Evolutionary conservation across 352 stramenopile genomes (phyloP).

Genomic region (Pythium folliculosum): DNA sequence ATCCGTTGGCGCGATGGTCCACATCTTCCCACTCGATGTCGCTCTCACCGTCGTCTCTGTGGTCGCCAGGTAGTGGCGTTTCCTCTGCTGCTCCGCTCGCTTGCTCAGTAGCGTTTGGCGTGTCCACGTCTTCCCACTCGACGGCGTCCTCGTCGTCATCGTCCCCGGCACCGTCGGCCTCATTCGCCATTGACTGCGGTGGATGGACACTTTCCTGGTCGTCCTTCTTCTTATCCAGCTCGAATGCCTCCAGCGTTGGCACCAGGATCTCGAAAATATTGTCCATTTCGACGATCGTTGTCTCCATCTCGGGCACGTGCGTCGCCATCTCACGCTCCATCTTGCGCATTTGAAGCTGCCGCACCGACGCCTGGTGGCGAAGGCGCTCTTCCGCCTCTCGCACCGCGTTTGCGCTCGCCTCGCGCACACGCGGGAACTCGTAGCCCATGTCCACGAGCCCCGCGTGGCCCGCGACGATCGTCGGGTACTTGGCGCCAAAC

Average conservation of each 20-base stretch:
- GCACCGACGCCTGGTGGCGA: slow-evolving; percentile 23
- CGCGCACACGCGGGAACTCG: slow-evolving; percentile 39
- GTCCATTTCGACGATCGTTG: slow-evolving; percentile 68
- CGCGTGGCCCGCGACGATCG: slow-evolving; percentile 51
- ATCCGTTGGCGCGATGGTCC: neutral
- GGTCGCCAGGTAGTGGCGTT: neutral
- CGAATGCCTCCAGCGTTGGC: slow-evolving; percentile 70
- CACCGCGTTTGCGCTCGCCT: slow-evolving; percentile 21
- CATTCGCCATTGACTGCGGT: neutral
- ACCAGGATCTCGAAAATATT: slow-evolving; percentile 76
- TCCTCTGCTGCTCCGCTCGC: neutral
- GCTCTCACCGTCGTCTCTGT: slow-evolving; percentile 13
- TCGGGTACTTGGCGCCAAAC: slow-evolving; percentile 60
- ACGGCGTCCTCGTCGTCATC: slow-evolving; percentile 21
- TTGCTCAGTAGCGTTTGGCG: neutral
- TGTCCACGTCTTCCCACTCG: slow-evolving; percentile 25
- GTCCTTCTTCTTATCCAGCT: slow-evolving; percentile 18
- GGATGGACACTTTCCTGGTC: neutral
- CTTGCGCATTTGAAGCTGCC: slow-evolving; percentile 20
- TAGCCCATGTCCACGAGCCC: slow-evolving; percentile 55
- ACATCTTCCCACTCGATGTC: slow-evolving; percentile 27
- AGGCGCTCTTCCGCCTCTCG: slow-evolving; percentile 18
- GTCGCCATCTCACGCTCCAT: slow-evolving; percentile 47
- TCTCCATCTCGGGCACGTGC: slow-evolving; percentile 64
- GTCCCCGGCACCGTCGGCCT: slow-evolving; percentile 18